Evolutionary conservation across 345 rosid species (phyloP), one percentile per base, ranked within the genome.

Genomic region (Luvunga scandens): DNA sequence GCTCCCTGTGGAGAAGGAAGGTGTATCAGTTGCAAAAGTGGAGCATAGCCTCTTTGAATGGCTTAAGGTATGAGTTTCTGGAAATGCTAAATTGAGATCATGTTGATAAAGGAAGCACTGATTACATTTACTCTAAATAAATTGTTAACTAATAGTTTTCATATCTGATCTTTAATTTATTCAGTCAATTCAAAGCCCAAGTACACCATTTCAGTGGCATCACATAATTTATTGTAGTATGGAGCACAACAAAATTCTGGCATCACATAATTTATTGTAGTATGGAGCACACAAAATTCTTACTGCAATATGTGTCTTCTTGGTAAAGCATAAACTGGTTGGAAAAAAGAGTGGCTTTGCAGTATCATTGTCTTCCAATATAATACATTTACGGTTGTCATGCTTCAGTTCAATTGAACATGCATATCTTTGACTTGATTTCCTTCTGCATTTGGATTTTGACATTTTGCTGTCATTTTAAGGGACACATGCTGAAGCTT

Each of bases 401-500:
- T 42, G 38, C 73, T 70, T 68, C 33, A 9, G 55, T 71, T 28
- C 33, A 72, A 66, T 33, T n/a, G 56, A 73, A n/a, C 39, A 25
- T 75, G 77, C 39, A 60, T 53, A 31, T 78, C 38, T 60, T 56
- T 72, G 50, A 48, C 16, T 14, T 61, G 71, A 21, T 70, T 36
- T 64, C 60, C 60, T 80, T 48, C 62, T 28, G 64, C 34, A 19
- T 28, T 77, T 76, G 64, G 71, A 28, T 69, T 79, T 83, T 87
- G 78, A 87, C 72, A 13, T 57, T 18, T 68, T 81, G 36, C 34
- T 81, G 55, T 45, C 18, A 0, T 75, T 75, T 57, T 75, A 39
- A 96, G 99, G 99, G 98, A 72, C 99, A 97, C 66, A 10, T 90
- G 79, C 83, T 97, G 86, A 97, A 94, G 89, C 91, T 97, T 71